Percentiles rank a stretch among this genome's conserved stretches.
Evolutionary conservation across 805 yeast genomes (phyloP).

Genomic region (Wickerhamiella dianesei): DNA sequence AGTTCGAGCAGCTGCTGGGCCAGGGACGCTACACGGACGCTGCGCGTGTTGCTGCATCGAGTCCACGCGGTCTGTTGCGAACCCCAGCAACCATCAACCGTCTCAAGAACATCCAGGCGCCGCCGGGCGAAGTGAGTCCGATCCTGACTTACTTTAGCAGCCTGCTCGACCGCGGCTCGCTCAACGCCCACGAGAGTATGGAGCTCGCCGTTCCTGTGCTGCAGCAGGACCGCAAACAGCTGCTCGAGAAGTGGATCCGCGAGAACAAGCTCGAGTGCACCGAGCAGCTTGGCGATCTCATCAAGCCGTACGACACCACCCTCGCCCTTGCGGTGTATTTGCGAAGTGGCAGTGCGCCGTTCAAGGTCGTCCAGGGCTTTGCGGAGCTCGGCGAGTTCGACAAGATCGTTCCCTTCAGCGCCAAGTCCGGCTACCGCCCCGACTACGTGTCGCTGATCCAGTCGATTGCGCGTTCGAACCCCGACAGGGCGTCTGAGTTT

Average conservation of each 20-base stretch:
- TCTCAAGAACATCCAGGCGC: slow-evolving; percentile 77
- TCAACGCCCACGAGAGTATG: slow-evolving; percentile 84
- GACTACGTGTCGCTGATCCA: slow-evolving; percentile 83
- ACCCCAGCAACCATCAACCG: slow-evolving; percentile 89
- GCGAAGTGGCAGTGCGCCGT: slow-evolving; percentile 57
- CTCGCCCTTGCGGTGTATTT: slow-evolving; percentile 84
- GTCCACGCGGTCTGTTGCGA: slow-evolving; percentile 66
- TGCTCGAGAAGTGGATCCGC: slow-evolving; percentile 91
- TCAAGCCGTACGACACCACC: slow-evolving; percentile 72
- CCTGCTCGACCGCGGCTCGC: slow-evolving; percentile 78
- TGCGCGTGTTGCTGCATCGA: slow-evolving; percentile 92
- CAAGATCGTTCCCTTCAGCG: slow-evolving; percentile 86
- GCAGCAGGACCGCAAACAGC: slow-evolving; percentile 85
- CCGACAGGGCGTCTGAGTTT: slow-evolving; percentile 97
- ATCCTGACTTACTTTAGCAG: slow-evolving; percentile 85
- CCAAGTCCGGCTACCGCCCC: slow-evolving; percentile 77
- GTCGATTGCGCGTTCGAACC: slow-evolving; percentile 77
- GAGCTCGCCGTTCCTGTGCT: slow-evolving; percentile 92
- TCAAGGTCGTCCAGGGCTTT: slow-evolving; percentile 79
- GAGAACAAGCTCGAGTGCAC: slow-evolving; percentile 89
- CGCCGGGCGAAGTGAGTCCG: slow-evolving; percentile 92
- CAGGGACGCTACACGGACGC: slow-evolving; percentile 85
- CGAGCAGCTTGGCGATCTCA: slow-evolving; percentile 96
- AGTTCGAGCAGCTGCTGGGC: slow-evolving; percentile 70
- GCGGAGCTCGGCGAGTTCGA: slow-evolving; percentile 96